Evolutionary conservation across 1,284 basidiomycete species (phyloP).

Genomic region (Agaricales sp.): DNA sequence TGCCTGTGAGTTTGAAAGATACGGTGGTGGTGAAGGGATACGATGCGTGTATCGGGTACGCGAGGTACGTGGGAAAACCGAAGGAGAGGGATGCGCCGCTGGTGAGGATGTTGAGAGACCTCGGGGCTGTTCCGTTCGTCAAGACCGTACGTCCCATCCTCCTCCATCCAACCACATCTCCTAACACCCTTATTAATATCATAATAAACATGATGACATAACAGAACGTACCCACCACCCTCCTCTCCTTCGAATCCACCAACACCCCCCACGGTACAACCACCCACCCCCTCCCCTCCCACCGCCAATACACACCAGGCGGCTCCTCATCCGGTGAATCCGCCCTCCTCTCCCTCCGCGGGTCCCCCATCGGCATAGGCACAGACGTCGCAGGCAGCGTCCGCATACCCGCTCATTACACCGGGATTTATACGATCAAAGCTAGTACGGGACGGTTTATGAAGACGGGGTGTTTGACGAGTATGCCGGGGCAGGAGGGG

Average conservation of each 20-base stretch:
- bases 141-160: conserved; percentile 52
- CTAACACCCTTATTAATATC: not conserved
- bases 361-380: conserved; percentile 64
- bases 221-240: conserved; percentile 42
- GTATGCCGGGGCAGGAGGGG: conserved; percentile 51
- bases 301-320: conserved; percentile 45
- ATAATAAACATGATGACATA: not conserved
- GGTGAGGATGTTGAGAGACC: conserved; percentile 49
- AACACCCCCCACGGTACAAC: conserved; percentile 66
- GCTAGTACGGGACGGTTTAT: conserved; percentile 40
- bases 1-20: conserved; percentile 40
- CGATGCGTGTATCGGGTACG: conserved; percentile 55
- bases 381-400: conserved; percentile 67
- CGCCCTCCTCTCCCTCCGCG: conserved; percentile 58
- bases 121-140: conserved; percentile 67
- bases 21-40: conserved; percentile 38
- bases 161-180: not conserved
- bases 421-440: conserved; percentile 58
- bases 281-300: conserved; percentile 46
- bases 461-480: conserved; percentile 31
- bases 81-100: conserved; percentile 34
- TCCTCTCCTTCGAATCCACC: conserved; percentile 65
- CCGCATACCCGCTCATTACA: conserved; percentile 65
- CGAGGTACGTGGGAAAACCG: conserved; percentile 36
- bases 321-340: conserved; percentile 67